phyloP scores from a whole-genome alignment of 305 asterid species.

The Petunia hybrid region DNA sequence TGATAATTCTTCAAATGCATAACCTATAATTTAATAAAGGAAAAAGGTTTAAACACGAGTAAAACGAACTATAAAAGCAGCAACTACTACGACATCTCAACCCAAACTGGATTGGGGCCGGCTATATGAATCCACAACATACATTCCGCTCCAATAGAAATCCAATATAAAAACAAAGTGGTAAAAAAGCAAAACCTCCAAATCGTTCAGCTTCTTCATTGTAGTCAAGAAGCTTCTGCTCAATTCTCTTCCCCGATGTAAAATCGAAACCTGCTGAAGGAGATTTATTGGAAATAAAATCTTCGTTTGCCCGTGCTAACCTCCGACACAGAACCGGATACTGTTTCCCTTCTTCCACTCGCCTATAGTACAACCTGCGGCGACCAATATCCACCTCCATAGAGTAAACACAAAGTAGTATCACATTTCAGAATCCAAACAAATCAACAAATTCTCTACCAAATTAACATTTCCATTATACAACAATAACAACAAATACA shows the following conservation, averaged over 20 bases:
- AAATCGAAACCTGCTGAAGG: slow-evolving; percentile 96
- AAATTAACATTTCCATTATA: background rate
- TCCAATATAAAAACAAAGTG: background rate
- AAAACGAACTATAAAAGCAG: slow-evolving; percentile 20
- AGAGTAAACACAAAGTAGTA: slow-evolving; percentile 28
- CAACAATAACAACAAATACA: background rate
- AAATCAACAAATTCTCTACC: background rate
- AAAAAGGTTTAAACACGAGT: slow-evolving; percentile 10
- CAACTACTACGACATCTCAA: background rate
- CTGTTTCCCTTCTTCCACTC: slow-evolving; percentile 95
- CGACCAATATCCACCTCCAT: slow-evolving; percentile 37
- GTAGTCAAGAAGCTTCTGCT: slow-evolving; percentile 91
- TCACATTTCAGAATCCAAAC: slow-evolving; percentile 33
- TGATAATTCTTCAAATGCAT: slow-evolving; percentile 89
- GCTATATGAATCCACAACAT: background rate
- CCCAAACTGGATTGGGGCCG: background rate
- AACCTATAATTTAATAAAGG: slow-evolving; percentile 53
- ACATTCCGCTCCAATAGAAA: background rate
- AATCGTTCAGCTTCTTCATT: slow-evolving; percentile 94
- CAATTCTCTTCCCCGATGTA: slow-evolving; percentile 86
- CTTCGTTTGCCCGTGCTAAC: slow-evolving; percentile 77
- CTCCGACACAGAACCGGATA: slow-evolving; percentile 88
- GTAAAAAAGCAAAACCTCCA: slow-evolving; percentile 61
- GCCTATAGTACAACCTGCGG: slow-evolving; percentile 87
- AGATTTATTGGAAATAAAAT: slow-evolving; percentile 81